phyloP scores from a whole-genome alignment of 257 asterid genomes.

The Nicotiana noctiflora region DNA sequence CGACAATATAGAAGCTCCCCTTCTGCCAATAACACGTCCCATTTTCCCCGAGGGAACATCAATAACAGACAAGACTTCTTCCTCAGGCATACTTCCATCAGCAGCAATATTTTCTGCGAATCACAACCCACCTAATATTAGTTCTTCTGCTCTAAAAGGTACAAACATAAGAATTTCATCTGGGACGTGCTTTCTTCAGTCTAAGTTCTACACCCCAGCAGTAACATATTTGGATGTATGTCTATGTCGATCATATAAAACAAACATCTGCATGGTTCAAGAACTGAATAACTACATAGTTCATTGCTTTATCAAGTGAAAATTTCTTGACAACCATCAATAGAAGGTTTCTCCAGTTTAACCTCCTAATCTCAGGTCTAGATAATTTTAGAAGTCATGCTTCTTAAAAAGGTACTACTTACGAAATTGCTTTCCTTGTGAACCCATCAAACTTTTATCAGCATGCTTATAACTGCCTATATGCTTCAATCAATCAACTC shows the following conservation, averaged over 20 bases:
- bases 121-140: constrained; percentile 17
- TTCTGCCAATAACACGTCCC: constrained; percentile 84
- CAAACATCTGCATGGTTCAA: background rate
- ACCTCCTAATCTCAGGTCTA: background rate
- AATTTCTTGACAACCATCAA: background rate
- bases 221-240: background rate
- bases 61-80: constrained; percentile 72
- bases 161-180: background rate
- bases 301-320: background rate
- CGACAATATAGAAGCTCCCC: constrained; percentile 71
- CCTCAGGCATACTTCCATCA: constrained; percentile 53
- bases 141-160: background rate
- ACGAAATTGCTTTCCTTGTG: background rate
- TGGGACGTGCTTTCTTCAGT: background rate
- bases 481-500: background rate
- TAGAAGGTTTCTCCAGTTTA: background rate
- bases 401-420: background rate
- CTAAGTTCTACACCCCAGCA: background rate
- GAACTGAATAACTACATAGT: background rate
- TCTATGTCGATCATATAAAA: background rate
- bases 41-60: constrained; percentile 86
- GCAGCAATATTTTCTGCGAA: constrained; percentile 51
- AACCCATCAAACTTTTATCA: background rate
- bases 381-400: background rate
- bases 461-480: background rate